These are phyloP conservation scores for Phaffia rhodozyma DNA, from an alignment of 1,284 basidiomycete species.

Conservation along the genomic window DNA sequence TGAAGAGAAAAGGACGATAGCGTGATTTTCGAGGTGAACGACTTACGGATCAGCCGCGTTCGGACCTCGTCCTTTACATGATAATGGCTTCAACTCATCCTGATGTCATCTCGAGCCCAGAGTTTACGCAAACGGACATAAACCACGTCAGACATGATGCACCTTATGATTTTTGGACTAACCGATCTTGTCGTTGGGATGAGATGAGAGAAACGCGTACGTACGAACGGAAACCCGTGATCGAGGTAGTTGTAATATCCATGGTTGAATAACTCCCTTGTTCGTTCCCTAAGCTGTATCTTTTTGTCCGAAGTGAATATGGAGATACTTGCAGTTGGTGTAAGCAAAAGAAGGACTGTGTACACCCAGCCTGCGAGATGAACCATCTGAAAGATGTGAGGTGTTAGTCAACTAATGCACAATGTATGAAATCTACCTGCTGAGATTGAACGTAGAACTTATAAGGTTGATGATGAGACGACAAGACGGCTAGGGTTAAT, in stretches of 20 bases:
- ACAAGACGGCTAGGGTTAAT: too few relatives aligned
- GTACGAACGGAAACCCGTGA: constrained; percentile 42
- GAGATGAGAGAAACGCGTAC: not conserved
- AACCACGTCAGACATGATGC: too few relatives aligned
- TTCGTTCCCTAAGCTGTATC: constrained; percentile 45
- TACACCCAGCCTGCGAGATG: too few relatives aligned
- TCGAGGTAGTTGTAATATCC: constrained; percentile 68
- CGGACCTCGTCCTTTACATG: constrained; percentile 67
- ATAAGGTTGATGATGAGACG: too few relatives aligned
- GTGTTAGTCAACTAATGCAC: too few relatives aligned
- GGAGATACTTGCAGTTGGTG: too few relatives aligned
- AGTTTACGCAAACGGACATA: not conserved
- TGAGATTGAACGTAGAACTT: too few relatives aligned
- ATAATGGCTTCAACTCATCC: constrained; percentile 67
- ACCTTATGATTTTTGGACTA: too few relatives aligned
- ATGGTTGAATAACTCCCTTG: constrained; percentile 66
- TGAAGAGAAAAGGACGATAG: constrained; percentile 19
- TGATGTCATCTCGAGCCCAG: constrained; percentile 23
- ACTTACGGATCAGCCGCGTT: constrained; percentile 63
- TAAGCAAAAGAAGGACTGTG: too few relatives aligned
- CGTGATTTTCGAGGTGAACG: constrained; percentile 1
- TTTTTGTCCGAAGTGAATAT: not conserved
- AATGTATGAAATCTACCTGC: too few relatives aligned
- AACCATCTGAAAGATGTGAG: too few relatives aligned
- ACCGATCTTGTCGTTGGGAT: too few relatives aligned